phyloP scores from a whole-genome alignment of 495 filamentous ascomycete species.

The Penicillium simplicissimum region DNA sequence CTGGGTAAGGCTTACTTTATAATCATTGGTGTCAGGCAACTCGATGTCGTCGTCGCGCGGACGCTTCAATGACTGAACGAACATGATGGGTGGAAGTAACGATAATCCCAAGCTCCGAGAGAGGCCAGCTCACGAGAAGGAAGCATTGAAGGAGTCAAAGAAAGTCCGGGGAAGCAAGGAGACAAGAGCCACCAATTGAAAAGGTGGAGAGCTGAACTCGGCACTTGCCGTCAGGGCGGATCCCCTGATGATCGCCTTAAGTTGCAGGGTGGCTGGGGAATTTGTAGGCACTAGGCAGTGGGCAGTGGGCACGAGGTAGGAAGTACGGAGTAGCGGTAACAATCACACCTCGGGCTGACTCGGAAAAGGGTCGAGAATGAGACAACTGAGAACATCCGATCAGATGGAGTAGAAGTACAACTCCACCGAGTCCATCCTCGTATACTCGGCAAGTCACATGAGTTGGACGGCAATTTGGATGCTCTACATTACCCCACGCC shows the following conservation, averaged over 20 bases:
- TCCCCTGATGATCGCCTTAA: not conserved
- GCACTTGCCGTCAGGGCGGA: slow-evolving; percentile 12
- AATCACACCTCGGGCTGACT: not conserved
- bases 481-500: not conserved
- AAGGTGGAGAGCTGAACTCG: slow-evolving; percentile 9
- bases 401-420: not conserved
- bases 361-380: not conserved
- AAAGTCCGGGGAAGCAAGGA: slow-evolving; percentile 4
- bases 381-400: not conserved
- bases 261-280: not conserved
- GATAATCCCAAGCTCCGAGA: not conserved
- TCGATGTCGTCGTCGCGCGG: slow-evolving; percentile 13
- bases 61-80: slow-evolving; percentile 12
- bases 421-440: not conserved
- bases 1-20: slow-evolving; percentile 5
- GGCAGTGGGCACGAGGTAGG: no score
- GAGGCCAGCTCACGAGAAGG: not conserved
- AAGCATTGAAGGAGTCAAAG: not conserved
- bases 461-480: not conserved
- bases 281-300: no score
- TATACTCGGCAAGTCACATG: not conserved
- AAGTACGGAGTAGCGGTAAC: not conserved
- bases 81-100: slow-evolving; percentile 3
- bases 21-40: not conserved
- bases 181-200: not conserved